These are phyloP conservation scores for Linnemannia schmuckeri DNA, from an alignment of 192 early-diverging fungal genomes.

Conservation along the genomic window DNA sequence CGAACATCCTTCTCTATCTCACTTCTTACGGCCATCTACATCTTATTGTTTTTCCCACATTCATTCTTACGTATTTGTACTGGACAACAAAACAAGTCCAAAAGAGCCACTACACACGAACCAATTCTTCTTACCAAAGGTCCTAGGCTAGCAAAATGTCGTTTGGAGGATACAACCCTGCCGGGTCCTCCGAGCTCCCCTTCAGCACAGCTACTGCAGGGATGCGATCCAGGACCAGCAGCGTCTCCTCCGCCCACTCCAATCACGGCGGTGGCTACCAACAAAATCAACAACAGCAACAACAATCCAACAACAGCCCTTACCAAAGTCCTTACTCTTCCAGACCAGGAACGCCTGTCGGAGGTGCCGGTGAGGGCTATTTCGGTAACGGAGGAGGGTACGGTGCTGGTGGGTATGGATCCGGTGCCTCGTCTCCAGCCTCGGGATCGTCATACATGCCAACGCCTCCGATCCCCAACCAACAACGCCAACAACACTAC, in stretches of 20 bases:
- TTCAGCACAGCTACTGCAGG: conserved; percentile 22
- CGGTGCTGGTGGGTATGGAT: conserved; percentile 28
- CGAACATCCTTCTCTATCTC: neutral
- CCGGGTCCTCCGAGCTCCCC: conserved; percentile 44
- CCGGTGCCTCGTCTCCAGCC: conserved; percentile 26
- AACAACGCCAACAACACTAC: conserved; percentile 24
- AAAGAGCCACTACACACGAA: neutral
- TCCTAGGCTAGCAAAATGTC: conserved; percentile 21
- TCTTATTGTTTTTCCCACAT: neutral
- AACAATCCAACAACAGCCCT: conserved; percentile 8
- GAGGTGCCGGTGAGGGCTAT: conserved; percentile 15
- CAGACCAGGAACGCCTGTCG: conserved; percentile 34
- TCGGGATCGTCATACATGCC: conserved; percentile 19
- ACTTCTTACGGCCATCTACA: neutral
- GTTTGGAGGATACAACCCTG: conserved; percentile 46
- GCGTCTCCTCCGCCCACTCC: conserved; percentile 42
- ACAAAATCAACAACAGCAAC: conserved; percentile 20
- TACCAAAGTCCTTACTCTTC: conserved; percentile 39
- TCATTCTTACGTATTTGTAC: neutral
- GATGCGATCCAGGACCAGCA: conserved; percentile 39
- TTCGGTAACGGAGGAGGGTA: conserved; percentile 15
- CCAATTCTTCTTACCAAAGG: neutral
- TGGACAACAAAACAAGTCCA: neutral
- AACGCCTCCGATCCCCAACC: conserved; percentile 24
- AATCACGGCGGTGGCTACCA: conserved; percentile 17